Evolutionary conservation across 2,329 filamentous ascomycete species (phyloP), one percentile per base, ranked within the genome.

Genomic region (Ceratocystis harringtonii): DNA sequence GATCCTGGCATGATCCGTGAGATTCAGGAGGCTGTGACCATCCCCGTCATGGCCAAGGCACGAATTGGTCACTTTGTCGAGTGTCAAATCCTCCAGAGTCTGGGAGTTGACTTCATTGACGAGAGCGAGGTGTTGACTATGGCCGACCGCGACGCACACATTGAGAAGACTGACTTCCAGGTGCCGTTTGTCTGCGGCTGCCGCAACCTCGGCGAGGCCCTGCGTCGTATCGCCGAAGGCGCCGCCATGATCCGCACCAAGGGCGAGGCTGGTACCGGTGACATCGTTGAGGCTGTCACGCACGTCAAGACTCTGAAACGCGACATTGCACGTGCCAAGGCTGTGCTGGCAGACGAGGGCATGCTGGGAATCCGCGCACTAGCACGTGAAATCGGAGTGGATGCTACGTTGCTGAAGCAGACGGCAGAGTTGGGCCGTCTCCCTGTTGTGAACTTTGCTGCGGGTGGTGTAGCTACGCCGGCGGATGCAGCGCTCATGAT

Each of bases 231-330:
- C 73, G 84, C 85, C 69, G 94, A 97, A 79, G 94, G 94, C 69
- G 94, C 94, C 8, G 92, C 92, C 72, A 97, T 99, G 92, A 96
- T 99, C 78, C 87, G 94, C 72, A 99, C 94, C 69, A 99, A 97
- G 81, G 94, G 94, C 69, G 94, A 99, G 79, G 94, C 94, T 45
- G 94, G 94, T 69, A 97, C 94, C 0, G 94, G 94, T 69, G 94
- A 99, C 74, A 90, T 99, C 63, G 89, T 97, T 71, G 92, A 97
- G 80, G 94, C 94, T 22, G 92, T 97, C 61, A 86, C 88, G 73
- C 94, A 99, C 81, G 95, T 96, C 84, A 89, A 94, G 73, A 90
- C 89, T 10, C 88, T 97, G 69, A 94, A 87, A 73, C 77, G 79
- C 25, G 87, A 97, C 72, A 95, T 97, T 71, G 84, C 86, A 3